phyloP scores from a whole-genome alignment of 768 basidiomycete species.

The Pleurotus salmoneostramineus region DNA sequence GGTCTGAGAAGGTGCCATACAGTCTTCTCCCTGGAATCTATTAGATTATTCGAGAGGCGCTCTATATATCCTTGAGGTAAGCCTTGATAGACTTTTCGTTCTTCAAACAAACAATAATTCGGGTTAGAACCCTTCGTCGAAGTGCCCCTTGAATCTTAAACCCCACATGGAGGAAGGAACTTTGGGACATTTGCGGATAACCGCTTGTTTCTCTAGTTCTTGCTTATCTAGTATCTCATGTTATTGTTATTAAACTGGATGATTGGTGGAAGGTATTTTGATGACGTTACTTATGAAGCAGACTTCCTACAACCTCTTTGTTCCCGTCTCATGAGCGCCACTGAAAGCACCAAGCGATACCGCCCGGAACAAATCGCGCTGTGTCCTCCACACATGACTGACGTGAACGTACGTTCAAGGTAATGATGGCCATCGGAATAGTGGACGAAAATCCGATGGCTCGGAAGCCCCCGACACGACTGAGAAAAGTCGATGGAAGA shows the following conservation, averaged over 20 bases:
- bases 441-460: background rate
- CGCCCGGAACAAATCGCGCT: background rate
- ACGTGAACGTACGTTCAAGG: background rate
- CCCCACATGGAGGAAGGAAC: background rate
- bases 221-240: background rate
- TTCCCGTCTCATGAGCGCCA: background rate
- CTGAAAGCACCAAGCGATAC: background rate
- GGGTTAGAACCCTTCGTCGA: background rate
- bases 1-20: constrained; percentile 2
- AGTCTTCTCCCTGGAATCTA: constrained; percentile 1
- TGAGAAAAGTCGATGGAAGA: background rate
- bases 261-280: background rate
- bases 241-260: background rate
- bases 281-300: background rate
- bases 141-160: background rate
- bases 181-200: background rate
- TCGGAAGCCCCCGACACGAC: background rate
- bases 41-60: background rate
- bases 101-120: background rate
- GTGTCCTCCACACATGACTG: background rate
- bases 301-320: background rate
- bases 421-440: background rate
- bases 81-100: background rate
- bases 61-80: background rate
- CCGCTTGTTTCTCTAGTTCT: background rate